Percentiles rank a stretch among this genome's conserved stretches.
Conservation (phyloP, 1,284 basidiomycete genomes). For the Melampsora americana region DNA sequence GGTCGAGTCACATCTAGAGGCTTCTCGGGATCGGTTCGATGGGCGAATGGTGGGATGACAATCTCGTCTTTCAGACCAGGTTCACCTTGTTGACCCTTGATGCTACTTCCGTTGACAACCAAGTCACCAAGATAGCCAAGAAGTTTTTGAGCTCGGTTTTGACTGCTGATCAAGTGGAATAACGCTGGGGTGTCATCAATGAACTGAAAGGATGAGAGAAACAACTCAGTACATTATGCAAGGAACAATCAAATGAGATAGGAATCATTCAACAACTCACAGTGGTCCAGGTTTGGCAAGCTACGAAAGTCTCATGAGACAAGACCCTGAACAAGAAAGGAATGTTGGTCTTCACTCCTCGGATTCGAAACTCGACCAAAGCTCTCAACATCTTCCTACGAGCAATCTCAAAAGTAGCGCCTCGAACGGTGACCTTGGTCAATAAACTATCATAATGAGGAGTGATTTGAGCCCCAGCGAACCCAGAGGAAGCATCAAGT, state of each 20-base stretch:
- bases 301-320: slow-evolving; percentile 95
- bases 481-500: slow-evolving; percentile 94
- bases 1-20: slow-evolving; percentile 76
- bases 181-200: slow-evolving; percentile 99
- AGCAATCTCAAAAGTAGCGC: slow-evolving; percentile 97
- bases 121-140: slow-evolving; percentile 96
- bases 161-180: slow-evolving; percentile 95
- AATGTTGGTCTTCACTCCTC: slow-evolving; percentile 84
- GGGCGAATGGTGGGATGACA: slow-evolving; percentile 74
- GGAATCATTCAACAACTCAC: slow-evolving; percentile 61
- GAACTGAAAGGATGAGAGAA: slow-evolving; percentile 62
- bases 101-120: slow-evolving; percentile 95
- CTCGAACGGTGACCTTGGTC: slow-evolving; percentile 93
- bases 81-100: slow-evolving; percentile 81
- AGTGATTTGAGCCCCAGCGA: slow-evolving; percentile 99
- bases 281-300: slow-evolving; percentile 96
- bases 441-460: slow-evolving; percentile 98
- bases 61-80: slow-evolving; percentile 91
- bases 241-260: slow-evolving; percentile 7
- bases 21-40: slow-evolving; percentile 68
- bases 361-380: slow-evolving; percentile 97
- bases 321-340: slow-evolving; percentile 97
- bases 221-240: slow-evolving; percentile 2
- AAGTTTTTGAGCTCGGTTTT: slow-evolving; percentile 97
- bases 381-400: slow-evolving; percentile 98